Base-by-base conservation (phyloP, 495 filamentous ascomycete genomes). In the Pyrenopolyporus hunteri region DNA sequence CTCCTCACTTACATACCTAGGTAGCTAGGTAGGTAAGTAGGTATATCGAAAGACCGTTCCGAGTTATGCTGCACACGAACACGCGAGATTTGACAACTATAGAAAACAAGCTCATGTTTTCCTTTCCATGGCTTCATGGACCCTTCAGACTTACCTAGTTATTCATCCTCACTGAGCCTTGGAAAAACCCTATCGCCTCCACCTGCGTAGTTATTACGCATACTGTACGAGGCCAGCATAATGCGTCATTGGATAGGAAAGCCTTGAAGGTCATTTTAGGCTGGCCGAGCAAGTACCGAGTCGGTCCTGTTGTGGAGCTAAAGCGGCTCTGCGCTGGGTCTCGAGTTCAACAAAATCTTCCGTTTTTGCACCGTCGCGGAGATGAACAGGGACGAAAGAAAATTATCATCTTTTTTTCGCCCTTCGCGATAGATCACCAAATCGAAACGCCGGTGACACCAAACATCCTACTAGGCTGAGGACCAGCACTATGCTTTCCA, bases 251-350 rank as follows among this genome's bases (percentile, higher is more conserved):
- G 55, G 55, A 46, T 29, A 42, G 50, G 16, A 43, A 17, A 36
- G 11, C 8, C 32, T 19, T 39, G 6, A n/a, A 31, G 25, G 47
- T 22, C 39, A 10, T 42, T 32, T 57, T 62, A 66, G 63, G 51
- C 23, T 53, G 51, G 48, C 63, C 63, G 63, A 66, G 46, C 57
- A 66, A 63, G 57, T 66, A 61, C 63, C 63, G 58, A 66, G 63
- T 66, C 63, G 63, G 63, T 62, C 63, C 58, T 66, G 53, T 62
- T 61, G 63, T 66, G 63, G 63, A 66, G 33, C 28, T 22, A 63
- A 58, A 62, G 57, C 63, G 63, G 57, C 58, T 66, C 63, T 61
- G 63, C 61, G 13, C 54, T 59, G 31, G 60, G 61, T 64, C 61
- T 58, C 55, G 44, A 59, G 55, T 14, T 44, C 29, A 31, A 43